phyloP scores from a whole-genome alignment of 2,329 filamentous ascomycete species.

The Pseudogymnoascus sp. region DNA sequence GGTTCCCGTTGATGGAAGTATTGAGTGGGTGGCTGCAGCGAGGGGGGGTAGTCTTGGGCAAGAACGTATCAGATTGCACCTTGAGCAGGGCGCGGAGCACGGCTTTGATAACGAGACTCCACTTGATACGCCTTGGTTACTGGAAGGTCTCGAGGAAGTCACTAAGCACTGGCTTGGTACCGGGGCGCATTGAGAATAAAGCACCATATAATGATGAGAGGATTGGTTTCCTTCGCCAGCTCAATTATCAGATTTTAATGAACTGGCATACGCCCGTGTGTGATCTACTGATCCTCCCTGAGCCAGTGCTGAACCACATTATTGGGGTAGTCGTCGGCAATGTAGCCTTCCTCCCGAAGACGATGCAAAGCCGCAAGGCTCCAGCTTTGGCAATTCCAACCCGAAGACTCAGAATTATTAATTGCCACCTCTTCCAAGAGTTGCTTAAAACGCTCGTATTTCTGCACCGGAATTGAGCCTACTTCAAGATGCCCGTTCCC shows the following conservation, averaged over 20 bases:
- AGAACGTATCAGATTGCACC: slow-evolving; percentile 11
- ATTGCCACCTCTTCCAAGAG: slow-evolving; percentile 2
- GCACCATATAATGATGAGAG: not conserved
- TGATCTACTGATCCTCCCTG: not conserved
- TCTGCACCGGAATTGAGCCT: not conserved
- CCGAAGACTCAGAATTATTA: slow-evolving; percentile 8
- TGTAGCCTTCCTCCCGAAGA: not conserved
- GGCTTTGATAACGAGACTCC: slow-evolving; percentile 13
- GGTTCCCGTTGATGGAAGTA: slow-evolving; percentile 16
- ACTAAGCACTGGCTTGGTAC: slow-evolving; percentile 17
- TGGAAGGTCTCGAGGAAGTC: slow-evolving; percentile 14
- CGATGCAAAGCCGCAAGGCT: not conserved
- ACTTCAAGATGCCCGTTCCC: slow-evolving; percentile 9
- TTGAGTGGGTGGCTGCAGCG: slow-evolving; percentile 16
- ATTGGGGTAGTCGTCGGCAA: not conserved
- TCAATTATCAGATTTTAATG: not conserved
- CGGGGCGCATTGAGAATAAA: not conserved
- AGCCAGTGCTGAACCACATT: not conserved
- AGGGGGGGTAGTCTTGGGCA: slow-evolving; percentile 16
- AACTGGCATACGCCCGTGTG: not conserved
- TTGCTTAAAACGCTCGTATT: slow-evolving; percentile 2
- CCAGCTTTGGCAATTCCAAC: slow-evolving; percentile 13
- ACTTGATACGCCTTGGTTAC: slow-evolving; percentile 19
- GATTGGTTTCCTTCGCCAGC: not conserved
- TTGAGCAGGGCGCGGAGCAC: slow-evolving; percentile 14